Percentiles rank a stretch among this genome's conserved stretches.
These are phyloP conservation scores for Starmera caribaea DNA, from an alignment of 805 yeast species.

Conservation along the genomic window DNA sequence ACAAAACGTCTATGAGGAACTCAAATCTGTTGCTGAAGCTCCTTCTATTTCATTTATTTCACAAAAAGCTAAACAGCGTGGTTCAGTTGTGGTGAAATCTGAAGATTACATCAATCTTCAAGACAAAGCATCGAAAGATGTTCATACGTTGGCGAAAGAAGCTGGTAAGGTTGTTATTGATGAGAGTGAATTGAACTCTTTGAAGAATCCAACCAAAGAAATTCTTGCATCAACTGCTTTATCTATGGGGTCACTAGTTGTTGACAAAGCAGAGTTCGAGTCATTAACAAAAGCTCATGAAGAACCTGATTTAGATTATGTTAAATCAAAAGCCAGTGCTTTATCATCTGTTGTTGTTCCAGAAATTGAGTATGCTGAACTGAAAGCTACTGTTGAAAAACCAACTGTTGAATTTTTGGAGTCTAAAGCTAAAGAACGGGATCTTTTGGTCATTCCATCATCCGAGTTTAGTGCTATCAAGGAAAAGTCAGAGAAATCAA, in stretches of 20 bases:
- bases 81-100: slow-evolving; percentile 12
- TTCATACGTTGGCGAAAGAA: slow-evolving; percentile 3
- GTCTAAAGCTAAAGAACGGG: slow-evolving; percentile 12
- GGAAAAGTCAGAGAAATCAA: slow-evolving; percentile 4
- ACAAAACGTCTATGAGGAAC: slow-evolving; percentile 13
- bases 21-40: slow-evolving; percentile 11
- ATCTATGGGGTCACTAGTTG: not conserved
- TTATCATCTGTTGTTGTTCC: slow-evolving; percentile 1
- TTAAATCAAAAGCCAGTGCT: slow-evolving; percentile 13
- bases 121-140: slow-evolving; percentile 1
- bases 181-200: slow-evolving; percentile 4
- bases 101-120: not conserved
- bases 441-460: slow-evolving; percentile 6
- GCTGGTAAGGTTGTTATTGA: slow-evolving; percentile 1
- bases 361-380: slow-evolving; percentile 4
- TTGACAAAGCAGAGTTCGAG: not conserved
- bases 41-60: slow-evolving; percentile 8
- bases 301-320: slow-evolving; percentile 5
- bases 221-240: not conserved
- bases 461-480: slow-evolving; percentile 1
- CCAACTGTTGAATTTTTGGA: slow-evolving; percentile 8
- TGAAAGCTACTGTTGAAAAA: slow-evolving; percentile 1
- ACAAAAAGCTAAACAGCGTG: slow-evolving; percentile 9
- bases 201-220: slow-evolving; percentile 5
- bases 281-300: slow-evolving; percentile 4